Evolutionary conservation across 106 monocot species (phyloP), one percentile per base, ranked within the genome.

Genomic region (Dioscorea dumetorum): DNA sequence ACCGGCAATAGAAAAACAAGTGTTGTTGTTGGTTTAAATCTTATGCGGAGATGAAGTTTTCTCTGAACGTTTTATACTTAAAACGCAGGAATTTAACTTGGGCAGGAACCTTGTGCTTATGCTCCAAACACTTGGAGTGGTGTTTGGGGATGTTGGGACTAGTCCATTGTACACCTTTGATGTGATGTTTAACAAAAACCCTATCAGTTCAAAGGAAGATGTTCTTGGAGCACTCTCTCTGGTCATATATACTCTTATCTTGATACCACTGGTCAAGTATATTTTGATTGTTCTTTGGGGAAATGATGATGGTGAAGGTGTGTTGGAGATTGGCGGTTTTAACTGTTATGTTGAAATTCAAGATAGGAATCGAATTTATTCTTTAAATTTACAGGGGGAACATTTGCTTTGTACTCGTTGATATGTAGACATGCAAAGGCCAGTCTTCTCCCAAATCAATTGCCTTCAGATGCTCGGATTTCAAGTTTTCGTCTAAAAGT

Each of bases 261-360:
- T 90, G 73, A 90, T 94, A 62, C 86, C 94, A 17, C 68, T 94
- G n/a, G 64, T 94, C 51, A 94, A 94, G 72, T 94, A 94, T 73
- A 73, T 84, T 49, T 74, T 85, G 18, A 64, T 87, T 33, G 94
- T 94, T 15, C 90, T 94, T 35, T 78, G 75, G 81, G 90, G 70
- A 15, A 90, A 94, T 78, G 94, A 90, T 77, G 82, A 94, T 70
- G 86, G 84, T 60, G 94, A 94, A 94, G 94, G 94, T 90, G 81
- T 50, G 73, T 19, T 54, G 15, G 28, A 79, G 67, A 34, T 70
- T 48, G 35, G 22, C 3, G 24, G 16, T 17, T 60, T 61, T 60
- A n/a, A 14, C 18, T 41, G 41, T 41, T 50, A 59, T 67, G 19
- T 49, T 73, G n/a, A 18, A 63, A 61, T 49, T 49, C 10, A 41